Conservation (phyloP, 495 filamentous ascomycete species). For the Hypoxylon subgilvum region DNA sequence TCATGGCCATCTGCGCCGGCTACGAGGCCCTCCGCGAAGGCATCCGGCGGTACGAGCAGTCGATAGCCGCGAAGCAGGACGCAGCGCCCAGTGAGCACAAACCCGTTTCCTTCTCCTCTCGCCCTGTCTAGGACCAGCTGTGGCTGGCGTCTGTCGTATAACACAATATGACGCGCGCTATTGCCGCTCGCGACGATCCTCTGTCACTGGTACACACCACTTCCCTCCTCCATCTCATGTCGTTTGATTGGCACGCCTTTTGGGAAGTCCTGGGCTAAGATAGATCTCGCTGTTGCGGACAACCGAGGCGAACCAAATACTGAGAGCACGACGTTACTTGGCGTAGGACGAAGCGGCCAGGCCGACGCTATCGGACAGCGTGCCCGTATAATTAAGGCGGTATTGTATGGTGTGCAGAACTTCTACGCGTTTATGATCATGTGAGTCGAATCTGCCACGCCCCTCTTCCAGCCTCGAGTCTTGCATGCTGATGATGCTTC, state of each 20-base stretch:
- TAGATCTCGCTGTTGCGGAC: slow-evolving; percentile 33
- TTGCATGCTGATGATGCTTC: not conserved
- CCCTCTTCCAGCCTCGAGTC: not conserved
- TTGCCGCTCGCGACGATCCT: not conserved
- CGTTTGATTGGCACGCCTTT: slow-evolving; percentile 25
- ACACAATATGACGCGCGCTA: slow-evolving; percentile 7
- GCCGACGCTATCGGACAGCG: slow-evolving; percentile 58
- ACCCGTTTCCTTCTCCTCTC: not conserved
- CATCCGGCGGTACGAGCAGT: slow-evolving; percentile 76
- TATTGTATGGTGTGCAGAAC: slow-evolving; percentile 89
- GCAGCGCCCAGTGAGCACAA: slow-evolving; percentile 60
- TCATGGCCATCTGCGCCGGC: slow-evolving; percentile 81
- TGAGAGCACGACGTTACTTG: slow-evolving; percentile 61
- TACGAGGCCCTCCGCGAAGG: slow-evolving; percentile 86
- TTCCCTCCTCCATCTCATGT: too few relatives aligned
- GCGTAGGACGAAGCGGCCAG: slow-evolving; percentile 58
- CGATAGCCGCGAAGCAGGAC: slow-evolving; percentile 58
- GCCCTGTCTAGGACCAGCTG: not conserved
- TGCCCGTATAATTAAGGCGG: slow-evolving; percentile 77
- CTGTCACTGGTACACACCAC: too few relatives aligned
- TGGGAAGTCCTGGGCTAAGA: slow-evolving; percentile 37
- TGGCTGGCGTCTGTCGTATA: slow-evolving; percentile 15
- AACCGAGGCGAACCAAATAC: slow-evolving; percentile 51
- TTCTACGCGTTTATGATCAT: slow-evolving; percentile 99
- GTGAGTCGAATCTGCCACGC: slow-evolving; percentile 62